These are phyloP conservation scores for Yamadazyma epiphylla DNA, from an alignment of 1,139 yeast species.

Conservation along the genomic window DNA sequence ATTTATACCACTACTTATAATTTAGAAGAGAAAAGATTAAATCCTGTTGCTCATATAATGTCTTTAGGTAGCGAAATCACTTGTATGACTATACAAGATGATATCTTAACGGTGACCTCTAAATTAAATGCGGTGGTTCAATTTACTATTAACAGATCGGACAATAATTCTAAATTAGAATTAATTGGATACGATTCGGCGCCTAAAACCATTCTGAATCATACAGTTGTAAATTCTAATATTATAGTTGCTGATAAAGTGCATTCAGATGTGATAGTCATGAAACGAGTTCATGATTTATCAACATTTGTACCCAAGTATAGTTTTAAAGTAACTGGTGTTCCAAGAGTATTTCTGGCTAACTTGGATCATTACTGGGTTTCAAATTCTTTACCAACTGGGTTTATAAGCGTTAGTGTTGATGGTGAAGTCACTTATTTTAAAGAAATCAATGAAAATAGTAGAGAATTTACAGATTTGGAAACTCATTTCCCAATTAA, in stretches of 20 bases:
- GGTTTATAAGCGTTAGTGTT: constrained; percentile 39
- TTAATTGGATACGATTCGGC: constrained; percentile 28
- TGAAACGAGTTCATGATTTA: constrained; percentile 16
- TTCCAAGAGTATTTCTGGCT: constrained; percentile 39
- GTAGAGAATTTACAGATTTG: constrained; percentile 13
- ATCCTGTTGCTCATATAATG: constrained; percentile 21
- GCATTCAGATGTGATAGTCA: constrained; percentile 34
- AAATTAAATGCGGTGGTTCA: constrained; percentile 37
- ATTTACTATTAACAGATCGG: constrained; percentile 13
- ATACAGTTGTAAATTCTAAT: constrained; percentile 21
- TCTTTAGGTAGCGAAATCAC: constrained; percentile 37
- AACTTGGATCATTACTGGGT: constrained; percentile 35
- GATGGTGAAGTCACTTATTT: constrained; percentile 45
- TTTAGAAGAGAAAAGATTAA: constrained; percentile 32
- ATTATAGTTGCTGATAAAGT: constrained; percentile 41
- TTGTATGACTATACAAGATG: constrained; percentile 24
- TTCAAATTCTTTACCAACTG: constrained; percentile 3
- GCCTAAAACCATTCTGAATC: constrained; percentile 38
- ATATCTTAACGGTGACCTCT: constrained; percentile 30
- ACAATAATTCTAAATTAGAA: constrained; percentile 9
- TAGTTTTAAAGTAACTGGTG: constrained; percentile 26
- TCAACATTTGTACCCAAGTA: constrained; percentile 6
- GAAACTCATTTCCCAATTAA: constrained; percentile 4
- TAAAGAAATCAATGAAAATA: constrained; percentile 13
- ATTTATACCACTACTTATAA: constrained; percentile 39